These are phyloP conservation scores for Blastocystis sp. DNA, from an alignment of 352 stramenopile species.

Conservation along the genomic window DNA sequence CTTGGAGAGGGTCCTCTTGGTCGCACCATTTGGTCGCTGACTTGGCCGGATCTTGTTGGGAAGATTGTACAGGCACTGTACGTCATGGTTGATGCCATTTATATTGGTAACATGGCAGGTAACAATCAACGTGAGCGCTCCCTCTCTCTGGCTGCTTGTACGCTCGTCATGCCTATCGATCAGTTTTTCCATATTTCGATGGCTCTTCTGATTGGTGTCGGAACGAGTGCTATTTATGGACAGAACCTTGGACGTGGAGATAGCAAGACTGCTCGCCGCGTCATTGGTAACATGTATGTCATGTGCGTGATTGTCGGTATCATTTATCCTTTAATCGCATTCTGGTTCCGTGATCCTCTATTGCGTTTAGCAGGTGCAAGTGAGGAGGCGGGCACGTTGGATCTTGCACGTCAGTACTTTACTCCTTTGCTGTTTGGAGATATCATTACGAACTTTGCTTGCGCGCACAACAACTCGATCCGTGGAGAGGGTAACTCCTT, in stretches of 20 bases:
- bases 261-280: neutral
- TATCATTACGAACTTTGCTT: neutral
- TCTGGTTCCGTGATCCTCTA: slow-evolving; percentile 2
- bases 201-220: slow-evolving; percentile 35
- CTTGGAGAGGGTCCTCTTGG: slow-evolving; percentile 19
- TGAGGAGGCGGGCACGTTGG: slow-evolving; percentile 1
- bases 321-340: neutral
- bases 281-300: slow-evolving; percentile 48
- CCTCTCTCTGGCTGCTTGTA: slow-evolving; percentile 23
- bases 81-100: slow-evolving; percentile 35
- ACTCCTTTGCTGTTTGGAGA: slow-evolving; percentile 13
- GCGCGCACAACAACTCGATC: slow-evolving; percentile 27
- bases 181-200: slow-evolving; percentile 30
- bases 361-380: neutral
- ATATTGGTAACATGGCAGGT: slow-evolving; percentile 55
- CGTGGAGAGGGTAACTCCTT: slow-evolving; percentile 40
- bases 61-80: slow-evolving; percentile 48
- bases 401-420: slow-evolving; percentile 14
- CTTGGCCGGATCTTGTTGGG: slow-evolving; percentile 45
- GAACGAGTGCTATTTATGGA: slow-evolving; percentile 24
- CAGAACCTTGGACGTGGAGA: slow-evolving; percentile 21
- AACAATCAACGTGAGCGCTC: slow-evolving; percentile 24
- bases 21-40: slow-evolving; percentile 36
- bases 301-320: slow-evolving; percentile 10
- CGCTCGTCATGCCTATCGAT: slow-evolving; percentile 43